These are phyloP conservation scores for Beauveria varroae DNA, from an alignment of 2,329 filamentous ascomycete genomes.

Conservation along the genomic window DNA sequence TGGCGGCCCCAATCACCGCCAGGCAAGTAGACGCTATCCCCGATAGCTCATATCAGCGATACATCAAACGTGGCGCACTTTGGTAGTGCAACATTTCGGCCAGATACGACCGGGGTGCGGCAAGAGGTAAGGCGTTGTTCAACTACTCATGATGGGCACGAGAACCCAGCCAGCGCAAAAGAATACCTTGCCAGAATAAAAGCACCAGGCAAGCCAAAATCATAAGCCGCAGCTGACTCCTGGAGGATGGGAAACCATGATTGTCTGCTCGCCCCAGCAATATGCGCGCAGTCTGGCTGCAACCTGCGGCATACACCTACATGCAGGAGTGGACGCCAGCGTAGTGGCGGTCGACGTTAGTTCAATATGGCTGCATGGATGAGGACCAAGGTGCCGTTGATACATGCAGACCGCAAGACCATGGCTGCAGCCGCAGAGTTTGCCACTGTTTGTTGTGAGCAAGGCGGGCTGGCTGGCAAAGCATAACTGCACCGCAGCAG, in stretches of 20 bases:
- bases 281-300: neutral
- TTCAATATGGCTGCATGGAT: neutral
- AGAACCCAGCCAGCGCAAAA: neutral
- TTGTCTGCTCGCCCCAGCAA: neutral
- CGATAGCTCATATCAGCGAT: conserved; percentile 4
- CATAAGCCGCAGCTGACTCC: neutral
- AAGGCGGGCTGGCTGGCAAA: neutral
- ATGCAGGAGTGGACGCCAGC: neutral
- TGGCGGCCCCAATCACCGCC: neutral
- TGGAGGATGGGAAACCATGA: neutral
- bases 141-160: neutral
- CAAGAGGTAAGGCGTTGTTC: neutral
- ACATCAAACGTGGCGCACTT: conserved; percentile 1
- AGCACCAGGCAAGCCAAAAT: neutral
- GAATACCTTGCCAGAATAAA: neutral
- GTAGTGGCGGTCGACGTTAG: neutral
- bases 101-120: neutral
- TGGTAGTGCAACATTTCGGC: neutral
- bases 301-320: neutral
- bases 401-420: neutral
- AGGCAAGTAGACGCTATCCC: neutral
- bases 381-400: neutral
- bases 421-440: neutral
- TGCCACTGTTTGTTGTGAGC: neutral
- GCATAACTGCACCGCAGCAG: neutral